Evolutionary conservation across 2,329 filamentous ascomycete species (phyloP).

Genomic region (Ophioceras dolichostomum): DNA sequence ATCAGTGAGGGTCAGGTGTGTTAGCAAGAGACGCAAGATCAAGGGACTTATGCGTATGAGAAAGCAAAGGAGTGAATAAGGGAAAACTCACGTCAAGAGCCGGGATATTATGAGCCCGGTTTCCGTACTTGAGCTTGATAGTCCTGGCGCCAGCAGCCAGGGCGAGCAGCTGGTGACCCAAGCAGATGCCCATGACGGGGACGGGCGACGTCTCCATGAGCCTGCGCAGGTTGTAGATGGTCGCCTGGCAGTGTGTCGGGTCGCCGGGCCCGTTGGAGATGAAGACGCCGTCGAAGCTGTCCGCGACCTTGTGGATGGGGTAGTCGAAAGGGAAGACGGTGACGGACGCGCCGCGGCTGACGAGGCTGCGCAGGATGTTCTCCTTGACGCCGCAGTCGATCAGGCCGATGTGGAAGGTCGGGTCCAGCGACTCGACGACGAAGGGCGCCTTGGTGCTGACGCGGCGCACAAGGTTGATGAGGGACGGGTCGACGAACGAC

Average conservation of each 20-base stretch:
- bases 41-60: too few species aligned
- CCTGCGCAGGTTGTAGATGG: conserved; percentile 81
- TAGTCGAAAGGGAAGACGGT: conserved; percentile 96
- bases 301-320: conserved; percentile 94
- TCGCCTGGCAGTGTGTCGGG: conserved; percentile 90
- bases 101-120: conserved; percentile 97
- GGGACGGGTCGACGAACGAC: conserved; percentile 85
- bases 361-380: conserved; percentile 93
- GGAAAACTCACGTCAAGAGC: conserved; percentile 55
- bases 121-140: conserved; percentile 98
- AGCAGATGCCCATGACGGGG: conserved; percentile 94
- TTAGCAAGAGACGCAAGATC: too few species aligned
- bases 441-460: conserved; percentile 98
- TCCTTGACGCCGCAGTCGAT: conserved; percentile 99
- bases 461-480: conserved; percentile 91
- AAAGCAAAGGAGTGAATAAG: too few species aligned
- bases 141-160: conserved; percentile 80
- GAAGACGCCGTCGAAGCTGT: conserved; percentile 97
- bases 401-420: conserved; percentile 81
- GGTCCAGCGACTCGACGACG: conserved; percentile 75
- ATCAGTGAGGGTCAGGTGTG: not conserved
- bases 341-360: conserved; percentile 80
- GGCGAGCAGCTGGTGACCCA: conserved; percentile 92
- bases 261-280: conserved; percentile 98
- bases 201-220: conserved; percentile 86